Percentiles rank a stretch among this genome's conserved stretches.
phyloP scores from a whole-genome alignment of 2,329 filamentous ascomycete species.

The Diaporthe velutina region DNA sequence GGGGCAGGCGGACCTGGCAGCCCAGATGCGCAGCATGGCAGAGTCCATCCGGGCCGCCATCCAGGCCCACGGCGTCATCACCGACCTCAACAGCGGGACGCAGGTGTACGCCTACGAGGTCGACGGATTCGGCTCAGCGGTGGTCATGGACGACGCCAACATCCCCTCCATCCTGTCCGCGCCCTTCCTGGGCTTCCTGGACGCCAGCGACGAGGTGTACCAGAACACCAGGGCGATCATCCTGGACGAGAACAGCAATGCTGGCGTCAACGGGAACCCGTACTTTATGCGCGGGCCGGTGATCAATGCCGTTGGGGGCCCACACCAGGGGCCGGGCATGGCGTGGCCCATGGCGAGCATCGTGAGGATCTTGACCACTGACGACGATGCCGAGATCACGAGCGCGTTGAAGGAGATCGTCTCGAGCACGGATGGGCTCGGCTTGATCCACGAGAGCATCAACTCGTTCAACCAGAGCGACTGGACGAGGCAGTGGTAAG shows the following conservation, averaged over 20 bases:
- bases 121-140: constrained; percentile 74
- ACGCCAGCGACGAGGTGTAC: constrained; percentile 73
- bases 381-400: constrained; percentile 81
- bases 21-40: constrained; percentile 69
- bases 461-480: constrained; percentile 69
- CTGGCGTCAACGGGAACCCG: constrained; percentile 73
- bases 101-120: constrained; percentile 77
- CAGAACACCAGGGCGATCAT: constrained; percentile 82
- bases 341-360: constrained; percentile 92
- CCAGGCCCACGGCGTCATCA: constrained; percentile 62
- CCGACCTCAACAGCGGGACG: constrained; percentile 22
- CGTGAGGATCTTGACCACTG: constrained; percentile 81
- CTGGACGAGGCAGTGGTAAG: constrained; percentile 60
- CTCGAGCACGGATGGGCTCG: constrained; percentile 77
- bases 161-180: constrained; percentile 73
- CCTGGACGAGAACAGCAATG: constrained; percentile 52
- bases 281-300: constrained; percentile 71
- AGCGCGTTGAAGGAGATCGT: constrained; percentile 74
- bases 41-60: constrained; percentile 57
- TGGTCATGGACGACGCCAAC: constrained; percentile 77
- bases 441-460: constrained; percentile 85
- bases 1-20: constrained; percentile 61
- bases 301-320: constrained; percentile 65
- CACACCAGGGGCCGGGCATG: constrained; percentile 71
- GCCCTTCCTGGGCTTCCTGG: constrained; percentile 72